Percentiles rank a stretch among this genome's conserved stretches.
Evolutionary conservation across 2,329 filamentous ascomycete species (phyloP).

Genomic region (Neofusicoccum sp.): DNA sequence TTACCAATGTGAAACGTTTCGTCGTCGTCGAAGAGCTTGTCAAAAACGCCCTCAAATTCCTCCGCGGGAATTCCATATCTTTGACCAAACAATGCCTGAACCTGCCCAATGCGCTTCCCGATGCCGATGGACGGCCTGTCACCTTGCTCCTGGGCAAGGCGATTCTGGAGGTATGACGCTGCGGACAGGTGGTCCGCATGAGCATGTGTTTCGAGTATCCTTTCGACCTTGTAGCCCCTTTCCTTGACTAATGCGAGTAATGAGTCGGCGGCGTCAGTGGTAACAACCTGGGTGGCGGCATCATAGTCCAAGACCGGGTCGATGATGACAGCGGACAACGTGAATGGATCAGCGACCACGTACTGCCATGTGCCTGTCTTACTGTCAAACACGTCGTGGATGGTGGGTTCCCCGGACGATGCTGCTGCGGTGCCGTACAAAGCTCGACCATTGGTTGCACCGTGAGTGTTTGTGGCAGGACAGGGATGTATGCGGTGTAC

Average conservation of each 20-base stretch:
- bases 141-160: constrained; percentile 41
- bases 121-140: constrained; percentile 52
- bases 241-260: constrained; percentile 49
- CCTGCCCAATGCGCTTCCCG: constrained; percentile 53
- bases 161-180: constrained; percentile 56
- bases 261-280: constrained; percentile 54
- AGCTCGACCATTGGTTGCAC: too few species aligned
- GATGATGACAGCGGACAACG: constrained; percentile 56
- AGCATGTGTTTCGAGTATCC: constrained; percentile 63
- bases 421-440: neutral
- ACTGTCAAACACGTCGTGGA: constrained; percentile 38
- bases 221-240: constrained; percentile 50
- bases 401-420: constrained; percentile 24
- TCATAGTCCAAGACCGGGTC: constrained; percentile 63
- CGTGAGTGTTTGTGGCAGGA: too few species aligned
- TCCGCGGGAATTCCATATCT: constrained; percentile 49
- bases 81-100: constrained; percentile 53
- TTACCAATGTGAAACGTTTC: constrained; percentile 55
- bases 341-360: constrained; percentile 57
- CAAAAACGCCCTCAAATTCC: constrained; percentile 53
- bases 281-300: constrained; percentile 43
- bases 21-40: constrained; percentile 55
- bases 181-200: constrained; percentile 63
- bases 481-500: too few species aligned
- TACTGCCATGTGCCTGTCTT: constrained; percentile 60